A percentile compares a stretch with the other conserved stretches of the same genome.
Evolutionary conservation across 1,284 basidiomycete genomes (phyloP).

Genomic region (Uromyces viciae-fabae): DNA sequence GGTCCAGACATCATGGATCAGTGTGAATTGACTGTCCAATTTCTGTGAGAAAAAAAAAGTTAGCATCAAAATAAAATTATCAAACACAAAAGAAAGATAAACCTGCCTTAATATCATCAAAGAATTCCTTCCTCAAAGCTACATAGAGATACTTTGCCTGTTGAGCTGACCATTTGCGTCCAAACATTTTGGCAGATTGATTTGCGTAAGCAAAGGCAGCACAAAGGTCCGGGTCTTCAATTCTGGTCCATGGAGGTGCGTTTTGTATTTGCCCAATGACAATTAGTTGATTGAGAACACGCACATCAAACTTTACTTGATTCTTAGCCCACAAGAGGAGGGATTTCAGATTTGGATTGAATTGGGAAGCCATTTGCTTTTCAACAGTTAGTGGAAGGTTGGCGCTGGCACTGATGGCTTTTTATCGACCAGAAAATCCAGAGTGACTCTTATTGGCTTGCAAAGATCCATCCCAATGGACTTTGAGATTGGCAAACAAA

Average conservation of each 20-base stretch:
- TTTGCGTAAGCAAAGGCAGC: neutral
- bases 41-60: neutral
- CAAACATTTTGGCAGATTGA: neutral
- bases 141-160: neutral
- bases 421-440: neutral
- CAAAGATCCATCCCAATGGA: neutral
- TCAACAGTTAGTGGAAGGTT: neutral
- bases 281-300: neutral
- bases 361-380: neutral
- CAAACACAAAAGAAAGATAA: too few species aligned
- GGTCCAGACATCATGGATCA: conserved; percentile 4
- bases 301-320: neutral
- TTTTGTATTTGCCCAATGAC: conserved; percentile 3
- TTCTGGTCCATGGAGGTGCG: neutral
- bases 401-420: neutral
- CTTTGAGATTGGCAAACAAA: neutral
- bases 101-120: neutral
- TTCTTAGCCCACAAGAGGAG: neutral
- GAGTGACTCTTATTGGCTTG: neutral
- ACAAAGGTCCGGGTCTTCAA: neutral
- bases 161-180: neutral
- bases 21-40: neutral
- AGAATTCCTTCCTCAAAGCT: neutral
- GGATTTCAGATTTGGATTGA: neutral
- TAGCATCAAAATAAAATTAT: neutral